Base-by-base conservation (phyloP, 176 grass and related monocot genomes). In the Calamus simplicifolius region DNA sequence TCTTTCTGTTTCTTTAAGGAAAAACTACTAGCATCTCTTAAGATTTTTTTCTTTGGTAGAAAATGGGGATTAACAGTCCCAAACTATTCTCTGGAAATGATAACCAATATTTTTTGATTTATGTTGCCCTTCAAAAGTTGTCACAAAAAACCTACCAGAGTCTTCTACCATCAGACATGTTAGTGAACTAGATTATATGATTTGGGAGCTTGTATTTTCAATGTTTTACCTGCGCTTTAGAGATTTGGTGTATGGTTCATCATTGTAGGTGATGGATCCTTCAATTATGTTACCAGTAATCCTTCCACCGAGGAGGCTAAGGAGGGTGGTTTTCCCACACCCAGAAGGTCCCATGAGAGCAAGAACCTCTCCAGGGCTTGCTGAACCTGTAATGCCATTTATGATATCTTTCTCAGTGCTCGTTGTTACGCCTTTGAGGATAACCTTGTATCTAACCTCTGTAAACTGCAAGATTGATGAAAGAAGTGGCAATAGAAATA, bases 331-430 rank as follows among this genome's bases (percentile, higher is more conserved):
- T 62, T 96, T 96, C 30, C 91, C 91, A 77, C 91, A 79, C 27
- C 91, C 91, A 27, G 91, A 96, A 4, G 86, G 91, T 16, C 91
- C 91, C 86, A 96, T 96, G 43, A 96, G 57, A 57, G 91, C 91
- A 51, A 96, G 77, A 35, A 96, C 77, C 73, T 90, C 91, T 59
- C 91, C 91, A 26, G 86, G 86, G 57, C 77, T 54, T 25, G 75
- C 86, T 61, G 71, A 87, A 29, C 91, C 91, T 8, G 91, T 90
- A 72, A 96, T 90, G 63, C 86, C 86, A 31, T 62, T 68, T 15
- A 96, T 64, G n/a, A 96, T 90, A 67, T 90, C 82, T 69, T 75
- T 74, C 64, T 62, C 25, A 10, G 52, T 75, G 18, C 71, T 70
- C 19, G 43, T 75, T 25, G 79, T 54, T 51, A 75, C 52, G 4